These are phyloP conservation scores for Gaillardinia entomophila DNA, from an alignment of 805 yeast species.

Conservation along the genomic window DNA sequence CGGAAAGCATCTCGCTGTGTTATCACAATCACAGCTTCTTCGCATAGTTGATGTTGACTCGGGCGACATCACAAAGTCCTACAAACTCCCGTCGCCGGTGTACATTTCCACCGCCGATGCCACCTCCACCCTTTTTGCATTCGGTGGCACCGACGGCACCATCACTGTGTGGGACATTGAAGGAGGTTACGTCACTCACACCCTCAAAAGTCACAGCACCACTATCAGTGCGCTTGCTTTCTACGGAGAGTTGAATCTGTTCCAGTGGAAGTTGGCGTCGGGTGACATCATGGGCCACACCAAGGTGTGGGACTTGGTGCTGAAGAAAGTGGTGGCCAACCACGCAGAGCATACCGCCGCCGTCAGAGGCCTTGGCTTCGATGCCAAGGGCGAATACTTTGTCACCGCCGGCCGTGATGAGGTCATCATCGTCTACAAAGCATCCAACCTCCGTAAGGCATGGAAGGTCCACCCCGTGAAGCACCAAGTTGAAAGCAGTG, in stretches of 20 bases:
- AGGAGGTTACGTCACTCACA: conserved; percentile 83
- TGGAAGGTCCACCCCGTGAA: conserved; percentile 64
- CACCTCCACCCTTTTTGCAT: conserved; percentile 80
- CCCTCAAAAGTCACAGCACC: conserved; percentile 89
- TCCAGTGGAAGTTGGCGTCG: conserved; percentile 72
- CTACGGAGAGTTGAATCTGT: conserved; percentile 62
- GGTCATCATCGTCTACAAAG: conserved; percentile 55
- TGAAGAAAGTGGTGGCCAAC: conserved; percentile 60
- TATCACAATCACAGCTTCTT: conserved; percentile 80
- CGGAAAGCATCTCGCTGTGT: conserved; percentile 60
- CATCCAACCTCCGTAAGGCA: conserved; percentile 44
- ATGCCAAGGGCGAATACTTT: conserved; percentile 45
- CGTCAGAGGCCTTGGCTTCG: conserved; percentile 77
- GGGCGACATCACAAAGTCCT: conserved; percentile 38
- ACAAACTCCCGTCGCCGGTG: conserved; percentile 72
- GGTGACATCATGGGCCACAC: conserved; percentile 57
- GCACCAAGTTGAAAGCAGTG: conserved; percentile 69
- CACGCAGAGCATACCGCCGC: conserved; percentile 76
- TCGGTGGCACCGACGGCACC: conserved; percentile 94
- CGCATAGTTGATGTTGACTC: conserved; percentile 52
- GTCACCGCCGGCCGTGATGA: conserved; percentile 90
- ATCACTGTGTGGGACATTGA: conserved; percentile 90
- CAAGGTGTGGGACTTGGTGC: conserved; percentile 62
- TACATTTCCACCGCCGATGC: conserved; percentile 71
- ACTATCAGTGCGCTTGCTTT: conserved; percentile 72